These are phyloP conservation scores for Fusarium siculi DNA, from an alignment of 2,329 filamentous ascomycete species.

Conservation along the genomic window DNA sequence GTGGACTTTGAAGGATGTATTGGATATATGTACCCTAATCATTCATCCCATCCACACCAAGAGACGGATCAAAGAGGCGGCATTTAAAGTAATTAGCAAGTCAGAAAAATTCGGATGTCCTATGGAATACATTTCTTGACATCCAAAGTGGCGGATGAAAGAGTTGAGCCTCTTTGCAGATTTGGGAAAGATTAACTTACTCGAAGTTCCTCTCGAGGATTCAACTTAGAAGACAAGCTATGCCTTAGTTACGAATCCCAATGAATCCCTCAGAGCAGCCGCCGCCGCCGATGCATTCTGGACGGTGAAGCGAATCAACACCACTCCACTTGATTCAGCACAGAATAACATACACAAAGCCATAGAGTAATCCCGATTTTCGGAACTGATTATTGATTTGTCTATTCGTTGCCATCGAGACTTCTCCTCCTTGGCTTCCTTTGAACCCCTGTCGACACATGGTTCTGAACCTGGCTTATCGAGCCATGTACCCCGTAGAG, in stretches of 20 bases:
- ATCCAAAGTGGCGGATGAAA: background rate
- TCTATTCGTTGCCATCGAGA: background rate
- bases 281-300: background rate
- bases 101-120: background rate
- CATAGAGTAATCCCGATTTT: conserved; percentile 11
- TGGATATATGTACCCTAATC: background rate
- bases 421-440: conserved; percentile 12
- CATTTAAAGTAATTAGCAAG: background rate
- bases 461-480: conserved; percentile 16
- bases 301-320: background rate
- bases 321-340: background rate
- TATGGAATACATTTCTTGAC: background rate
- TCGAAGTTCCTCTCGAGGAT: background rate
- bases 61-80: background rate
- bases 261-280: background rate
- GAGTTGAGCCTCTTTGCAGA: background rate
- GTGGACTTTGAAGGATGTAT: background rate
- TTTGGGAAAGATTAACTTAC: background rate
- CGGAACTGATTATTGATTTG: conserved; percentile 1
- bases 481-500: conserved; percentile 20
- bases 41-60: background rate
- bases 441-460: conserved; percentile 14
- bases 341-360: background rate
- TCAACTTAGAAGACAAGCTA: background rate
- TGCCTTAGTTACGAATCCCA: background rate